Percentiles rank a stretch among this genome's conserved stretches.
These are phyloP conservation scores for Pulveroboletus sp. DNA, from an alignment of 768 basidiomycete species.

Conservation along the genomic window DNA sequence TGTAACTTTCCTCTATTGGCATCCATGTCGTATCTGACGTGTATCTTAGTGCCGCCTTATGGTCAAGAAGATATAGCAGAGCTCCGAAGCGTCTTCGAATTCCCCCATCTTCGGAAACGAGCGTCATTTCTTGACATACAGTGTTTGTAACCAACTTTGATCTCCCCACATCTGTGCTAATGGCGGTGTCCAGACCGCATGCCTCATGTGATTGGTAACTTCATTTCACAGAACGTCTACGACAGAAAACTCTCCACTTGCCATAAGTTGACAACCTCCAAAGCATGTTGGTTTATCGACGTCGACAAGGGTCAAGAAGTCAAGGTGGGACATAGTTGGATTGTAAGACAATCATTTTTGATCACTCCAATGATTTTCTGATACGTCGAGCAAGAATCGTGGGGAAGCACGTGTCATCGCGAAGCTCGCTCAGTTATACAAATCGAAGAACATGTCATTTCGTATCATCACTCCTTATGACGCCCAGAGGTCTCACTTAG, in stretches of 20 bases:
- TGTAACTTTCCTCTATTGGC: conserved; percentile 16
- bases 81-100: conserved; percentile 74
- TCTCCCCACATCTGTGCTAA: background rate
- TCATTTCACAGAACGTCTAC: conserved; percentile 68
- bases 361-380: background rate
- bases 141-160: conserved; percentile 42
- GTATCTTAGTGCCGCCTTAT: conserved; percentile 62
- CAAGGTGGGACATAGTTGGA: conserved; percentile 32
- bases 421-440: conserved; percentile 48
- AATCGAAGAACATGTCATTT: conserved; percentile 43
- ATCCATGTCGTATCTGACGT: background rate
- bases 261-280: conserved; percentile 39
- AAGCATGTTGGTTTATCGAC: conserved; percentile 38
- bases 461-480: conserved; percentile 80
- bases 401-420: conserved; percentile 50
- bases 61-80: conserved; percentile 63
- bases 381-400: conserved; percentile 45
- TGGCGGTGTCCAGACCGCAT: conserved; percentile 57
- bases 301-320: conserved; percentile 30
- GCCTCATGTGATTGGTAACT: conserved; percentile 67
- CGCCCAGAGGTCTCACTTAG: conserved; percentile 57
- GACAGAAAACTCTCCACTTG: conserved; percentile 49
- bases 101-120: conserved; percentile 47
- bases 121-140: conserved; percentile 63
- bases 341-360: conserved; percentile 16